Conservation (phyloP, 768 basidiomycete species). For the Agaricus sinodeliciosus region DNA sequence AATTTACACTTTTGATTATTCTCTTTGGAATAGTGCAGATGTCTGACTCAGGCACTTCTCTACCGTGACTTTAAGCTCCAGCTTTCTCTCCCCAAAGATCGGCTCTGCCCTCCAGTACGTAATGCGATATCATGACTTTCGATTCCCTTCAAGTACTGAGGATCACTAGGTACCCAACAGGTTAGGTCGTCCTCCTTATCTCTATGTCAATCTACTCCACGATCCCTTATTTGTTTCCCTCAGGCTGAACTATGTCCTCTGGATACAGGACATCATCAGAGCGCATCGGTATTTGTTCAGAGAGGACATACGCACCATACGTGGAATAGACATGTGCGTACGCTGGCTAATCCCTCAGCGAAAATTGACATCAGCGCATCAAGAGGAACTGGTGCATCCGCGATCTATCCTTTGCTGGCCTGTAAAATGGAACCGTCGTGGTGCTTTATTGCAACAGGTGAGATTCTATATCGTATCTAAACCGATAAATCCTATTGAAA, state of each 20-base stretch:
- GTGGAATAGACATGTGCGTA: slow-evolving; percentile 70
- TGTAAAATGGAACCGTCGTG: slow-evolving; percentile 48
- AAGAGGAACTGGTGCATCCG: slow-evolving; percentile 88
- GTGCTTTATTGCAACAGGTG: slow-evolving; percentile 68
- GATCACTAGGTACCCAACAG: slow-evolving; percentile 61
- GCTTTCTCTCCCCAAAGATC: slow-evolving; percentile 55
- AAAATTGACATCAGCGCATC: background rate
- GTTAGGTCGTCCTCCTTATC: slow-evolving; percentile 24
- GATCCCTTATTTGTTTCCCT: background rate
- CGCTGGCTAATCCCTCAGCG: background rate
- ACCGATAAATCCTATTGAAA: background rate
- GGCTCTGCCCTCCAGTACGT: slow-evolving; percentile 84
- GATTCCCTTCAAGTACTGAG: background rate
- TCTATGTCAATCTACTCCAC: background rate
- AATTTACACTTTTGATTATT: slow-evolving; percentile 4
- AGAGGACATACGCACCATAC: slow-evolving; percentile 19
- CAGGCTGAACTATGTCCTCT: slow-evolving; percentile 84
- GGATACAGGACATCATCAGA: slow-evolving; percentile 67
- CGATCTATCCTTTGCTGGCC: slow-evolving; percentile 80
- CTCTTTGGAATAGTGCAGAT: slow-evolving; percentile 34
- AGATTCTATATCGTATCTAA: background rate
- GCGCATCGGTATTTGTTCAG: slow-evolving; percentile 18
- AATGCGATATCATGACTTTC: slow-evolving; percentile 4
- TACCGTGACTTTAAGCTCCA: slow-evolving; percentile 64
- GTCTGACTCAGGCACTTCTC: slow-evolving; percentile 75